A percentile compares a stretch with the other conserved stretches of the same genome.
phyloP scores from a whole-genome alignment of 352 stramenopile genomes.

The Phytophthora pluvialis region DNA sequence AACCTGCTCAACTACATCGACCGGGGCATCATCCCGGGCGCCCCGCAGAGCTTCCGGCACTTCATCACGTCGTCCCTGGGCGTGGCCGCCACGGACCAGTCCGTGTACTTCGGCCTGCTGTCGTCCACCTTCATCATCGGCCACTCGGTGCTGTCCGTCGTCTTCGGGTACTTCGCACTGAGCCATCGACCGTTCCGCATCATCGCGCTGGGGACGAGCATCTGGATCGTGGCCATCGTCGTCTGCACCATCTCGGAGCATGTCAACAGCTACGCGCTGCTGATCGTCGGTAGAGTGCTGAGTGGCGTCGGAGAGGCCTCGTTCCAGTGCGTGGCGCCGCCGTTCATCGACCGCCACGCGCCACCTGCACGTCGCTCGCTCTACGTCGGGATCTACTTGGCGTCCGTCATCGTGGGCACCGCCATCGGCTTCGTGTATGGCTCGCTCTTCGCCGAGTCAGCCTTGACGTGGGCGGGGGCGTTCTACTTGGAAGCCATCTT shows the following conservation, averaged over 20 bases:
- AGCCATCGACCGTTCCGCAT: slow-evolving; percentile 78
- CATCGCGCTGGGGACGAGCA: slow-evolving; percentile 65
- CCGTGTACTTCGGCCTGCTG: slow-evolving; percentile 69
- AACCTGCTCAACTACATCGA: slow-evolving; percentile 96
- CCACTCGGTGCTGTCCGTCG: slow-evolving; percentile 79
- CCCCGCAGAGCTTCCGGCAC: slow-evolving; percentile 65
- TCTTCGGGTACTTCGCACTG: slow-evolving; percentile 86
- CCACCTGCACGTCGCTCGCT: slow-evolving; percentile 53
- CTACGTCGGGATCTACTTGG: slow-evolving; percentile 91
- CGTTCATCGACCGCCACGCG: slow-evolving; percentile 88
- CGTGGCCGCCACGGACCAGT: slow-evolving; percentile 42
- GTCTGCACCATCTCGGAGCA: slow-evolving; percentile 64
- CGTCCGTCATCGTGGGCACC: slow-evolving; percentile 81
- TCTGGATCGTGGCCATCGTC: slow-evolving; percentile 84
- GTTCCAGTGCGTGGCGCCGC: slow-evolving; percentile 86
- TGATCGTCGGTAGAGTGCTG: slow-evolving; percentile 80
- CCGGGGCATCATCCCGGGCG: slow-evolving; percentile 94
- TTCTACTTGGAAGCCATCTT: slow-evolving; percentile 87
- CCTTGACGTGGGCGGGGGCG: slow-evolving; percentile 68
- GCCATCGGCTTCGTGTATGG: slow-evolving; percentile 85
- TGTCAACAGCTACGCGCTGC: slow-evolving; percentile 72
- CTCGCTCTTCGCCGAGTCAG: slow-evolving; percentile 57
- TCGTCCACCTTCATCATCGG: slow-evolving; percentile 90
- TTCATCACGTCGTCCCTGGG: slow-evolving; percentile 72
- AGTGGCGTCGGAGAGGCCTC: slow-evolving; percentile 85